These are phyloP conservation scores for Didymella pomorum DNA, from an alignment of 2,329 filamentous ascomycete species.

Conservation along the genomic window DNA sequence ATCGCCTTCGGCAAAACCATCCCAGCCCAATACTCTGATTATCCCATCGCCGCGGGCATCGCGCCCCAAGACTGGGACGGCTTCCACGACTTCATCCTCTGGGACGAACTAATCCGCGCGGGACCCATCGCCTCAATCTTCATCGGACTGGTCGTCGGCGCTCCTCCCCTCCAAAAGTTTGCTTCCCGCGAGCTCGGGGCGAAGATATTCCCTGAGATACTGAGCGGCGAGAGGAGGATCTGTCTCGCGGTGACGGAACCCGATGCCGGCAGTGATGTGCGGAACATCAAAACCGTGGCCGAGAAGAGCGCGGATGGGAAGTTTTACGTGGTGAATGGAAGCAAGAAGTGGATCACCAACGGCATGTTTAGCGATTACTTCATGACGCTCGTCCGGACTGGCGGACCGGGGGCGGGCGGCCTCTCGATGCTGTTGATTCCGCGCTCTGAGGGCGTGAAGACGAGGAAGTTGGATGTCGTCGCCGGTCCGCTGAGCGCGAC, in stretches of 20 bases:
- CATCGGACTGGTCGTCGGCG: slow-evolving; percentile 44
- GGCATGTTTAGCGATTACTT: slow-evolving; percentile 48
- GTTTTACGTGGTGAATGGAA: slow-evolving; percentile 51
- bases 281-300: slow-evolving; percentile 36
- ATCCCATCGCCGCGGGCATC: slow-evolving; percentile 62
- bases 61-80: slow-evolving; percentile 46
- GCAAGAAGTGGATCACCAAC: slow-evolving; percentile 52
- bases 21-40: slow-evolving; percentile 36
- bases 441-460: slow-evolving; percentile 31
- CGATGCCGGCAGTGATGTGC: slow-evolving; percentile 39
- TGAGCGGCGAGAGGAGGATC: slow-evolving; percentile 40
- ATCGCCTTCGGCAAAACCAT: slow-evolving; percentile 44
- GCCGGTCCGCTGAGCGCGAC: slow-evolving; percentile 36
- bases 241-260: slow-evolving; percentile 46
- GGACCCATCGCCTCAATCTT: slow-evolving; percentile 38
- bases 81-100: slow-evolving; percentile 50
- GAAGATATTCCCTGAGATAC: slow-evolving; percentile 41
- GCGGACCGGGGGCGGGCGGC: slow-evolving; percentile 38
- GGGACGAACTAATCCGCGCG: slow-evolving; percentile 46
- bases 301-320: slow-evolving; percentile 37
- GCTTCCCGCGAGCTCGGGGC: slow-evolving; percentile 30
- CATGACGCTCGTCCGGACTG: slow-evolving; percentile 45
- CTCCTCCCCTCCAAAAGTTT: slow-evolving; percentile 38
- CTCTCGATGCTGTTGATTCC: slow-evolving; percentile 46
- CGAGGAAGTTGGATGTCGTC: slow-evolving; percentile 35